These are phyloP conservation scores for Alternaria consortialis DNA, from an alignment of 2,329 filamentous ascomycete species.

Conservation along the genomic window DNA sequence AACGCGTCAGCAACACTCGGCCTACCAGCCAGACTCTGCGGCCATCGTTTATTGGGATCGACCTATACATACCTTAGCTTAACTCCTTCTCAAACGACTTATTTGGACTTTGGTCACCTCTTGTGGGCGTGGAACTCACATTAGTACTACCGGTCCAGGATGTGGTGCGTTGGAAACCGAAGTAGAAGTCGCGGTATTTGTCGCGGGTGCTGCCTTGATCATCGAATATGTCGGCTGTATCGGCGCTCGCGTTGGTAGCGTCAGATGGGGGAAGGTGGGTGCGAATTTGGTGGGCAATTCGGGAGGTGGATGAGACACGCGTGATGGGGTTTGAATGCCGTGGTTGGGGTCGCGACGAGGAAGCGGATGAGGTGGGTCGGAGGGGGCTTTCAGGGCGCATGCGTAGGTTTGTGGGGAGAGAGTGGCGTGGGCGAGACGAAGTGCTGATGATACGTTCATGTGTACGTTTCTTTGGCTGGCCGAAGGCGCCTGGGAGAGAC, in stretches of 20 bases:
- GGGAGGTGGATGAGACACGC: neutral
- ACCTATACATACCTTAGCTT: constrained; percentile 27
- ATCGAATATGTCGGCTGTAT: neutral
- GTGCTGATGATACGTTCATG: neutral
- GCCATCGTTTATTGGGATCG: constrained; percentile 25
- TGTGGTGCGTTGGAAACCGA: constrained; percentile 21
- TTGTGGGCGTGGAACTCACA: constrained; percentile 27
- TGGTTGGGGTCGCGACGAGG: neutral
- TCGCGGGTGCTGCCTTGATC: constrained; percentile 18
- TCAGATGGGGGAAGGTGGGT: neutral
- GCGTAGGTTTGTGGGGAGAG: constrained; percentile 21
- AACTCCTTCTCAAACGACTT: neutral
- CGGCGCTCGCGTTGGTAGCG: neutral
- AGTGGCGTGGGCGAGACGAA: constrained; percentile 23
- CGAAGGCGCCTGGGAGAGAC: constrained; percentile 18
- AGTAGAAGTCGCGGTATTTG: constrained; percentile 30
- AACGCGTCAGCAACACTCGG: constrained; percentile 20
- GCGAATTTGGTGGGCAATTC: neutral
- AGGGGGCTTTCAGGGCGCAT: neutral
- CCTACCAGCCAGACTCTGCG: constrained; percentile 23
- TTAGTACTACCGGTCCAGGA: constrained; percentile 30
- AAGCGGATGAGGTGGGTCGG: neutral
- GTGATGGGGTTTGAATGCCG: neutral
- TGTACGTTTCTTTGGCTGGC: neutral
- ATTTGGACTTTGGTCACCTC: neutral